A percentile compares a stretch with the other conserved stretches of the same genome.
phyloP scores from a whole-genome alignment of 306 rosid genomes.

The Arachis stenosperma region DNA sequence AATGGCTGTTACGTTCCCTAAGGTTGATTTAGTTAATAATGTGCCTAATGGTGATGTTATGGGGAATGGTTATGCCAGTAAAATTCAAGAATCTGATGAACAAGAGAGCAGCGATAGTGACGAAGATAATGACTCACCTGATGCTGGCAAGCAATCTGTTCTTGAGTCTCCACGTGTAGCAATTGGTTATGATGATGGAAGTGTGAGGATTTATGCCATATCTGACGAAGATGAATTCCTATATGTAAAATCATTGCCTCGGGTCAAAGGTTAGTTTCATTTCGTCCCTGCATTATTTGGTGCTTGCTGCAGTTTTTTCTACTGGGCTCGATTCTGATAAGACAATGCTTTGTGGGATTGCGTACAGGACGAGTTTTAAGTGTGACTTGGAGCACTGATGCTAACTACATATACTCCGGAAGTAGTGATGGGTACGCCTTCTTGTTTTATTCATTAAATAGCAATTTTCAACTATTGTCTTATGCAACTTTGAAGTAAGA shows the following conservation, averaged over 20 bases:
- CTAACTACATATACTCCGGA: conserved; percentile 76
- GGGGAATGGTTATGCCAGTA: conserved; percentile 56
- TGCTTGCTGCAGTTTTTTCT: background rate
- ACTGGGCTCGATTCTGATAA: background rate
- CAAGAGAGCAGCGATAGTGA: conserved; percentile 64
- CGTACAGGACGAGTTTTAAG: conserved; percentile 79
- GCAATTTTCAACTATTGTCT: background rate
- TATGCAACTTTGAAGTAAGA: background rate
- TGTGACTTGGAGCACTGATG: conserved; percentile 85
- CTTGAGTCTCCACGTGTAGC: conserved; percentile 58
- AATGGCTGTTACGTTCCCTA: conserved; percentile 68
- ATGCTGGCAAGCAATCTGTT: conserved; percentile 39
- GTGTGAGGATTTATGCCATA: conserved; percentile 66
- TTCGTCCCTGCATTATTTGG: conserved; percentile 19
- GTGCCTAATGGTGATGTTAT: conserved; percentile 23
- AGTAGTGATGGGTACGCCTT: conserved; percentile 88
- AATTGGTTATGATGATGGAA: conserved; percentile 79
- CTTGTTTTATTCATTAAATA: conserved; percentile 22
- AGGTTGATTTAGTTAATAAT: conserved; percentile 18
- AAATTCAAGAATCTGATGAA: conserved; percentile 33
- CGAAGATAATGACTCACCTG: conserved; percentile 53
- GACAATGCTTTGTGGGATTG: conserved; percentile 22
- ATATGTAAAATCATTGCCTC: conserved; percentile 68
- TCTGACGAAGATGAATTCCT: conserved; percentile 63
- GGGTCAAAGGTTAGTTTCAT: conserved; percentile 80